These are phyloP conservation scores for Gossypium anomalum DNA, from an alignment of 345 rosid species.

Conservation along the genomic window DNA sequence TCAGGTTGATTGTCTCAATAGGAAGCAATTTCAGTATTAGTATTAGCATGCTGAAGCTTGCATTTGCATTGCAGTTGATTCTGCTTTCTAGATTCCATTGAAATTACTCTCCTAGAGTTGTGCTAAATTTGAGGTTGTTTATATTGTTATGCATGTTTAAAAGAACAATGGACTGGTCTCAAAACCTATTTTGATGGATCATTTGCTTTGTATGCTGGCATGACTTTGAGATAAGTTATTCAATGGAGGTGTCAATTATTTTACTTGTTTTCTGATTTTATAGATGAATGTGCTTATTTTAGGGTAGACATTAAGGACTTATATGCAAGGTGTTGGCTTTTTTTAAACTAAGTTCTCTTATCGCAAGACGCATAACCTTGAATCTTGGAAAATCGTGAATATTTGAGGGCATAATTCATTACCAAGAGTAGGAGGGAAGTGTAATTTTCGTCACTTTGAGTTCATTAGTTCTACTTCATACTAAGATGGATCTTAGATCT, in stretches of 20 bases:
- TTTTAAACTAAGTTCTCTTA: not conserved
- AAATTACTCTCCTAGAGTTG: not conserved
- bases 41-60: conserved; percentile 9
- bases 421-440: not conserved
- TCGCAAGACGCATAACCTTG: not conserved
- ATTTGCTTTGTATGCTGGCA: not conserved
- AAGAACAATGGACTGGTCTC: not conserved
- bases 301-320: not conserved
- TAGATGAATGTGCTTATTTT: not conserved
- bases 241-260: not conserved
- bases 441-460: not conserved
- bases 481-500: not conserved
- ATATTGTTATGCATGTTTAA: not conserved
- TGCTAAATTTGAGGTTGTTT: not conserved
- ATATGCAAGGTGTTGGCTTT: not conserved
- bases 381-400: not conserved
- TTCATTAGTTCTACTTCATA: not conserved
- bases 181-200: not conserved
- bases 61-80: not conserved
- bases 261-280: not conserved
- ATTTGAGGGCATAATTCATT: not conserved
- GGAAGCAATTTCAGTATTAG: not conserved
- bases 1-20: not conserved
- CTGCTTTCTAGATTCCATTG: not conserved
- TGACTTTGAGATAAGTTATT: not conserved